Evolutionary conservation across 176 grass and related monocot genomes (phyloP).

Genomic region (Melocanna baccifera): DNA sequence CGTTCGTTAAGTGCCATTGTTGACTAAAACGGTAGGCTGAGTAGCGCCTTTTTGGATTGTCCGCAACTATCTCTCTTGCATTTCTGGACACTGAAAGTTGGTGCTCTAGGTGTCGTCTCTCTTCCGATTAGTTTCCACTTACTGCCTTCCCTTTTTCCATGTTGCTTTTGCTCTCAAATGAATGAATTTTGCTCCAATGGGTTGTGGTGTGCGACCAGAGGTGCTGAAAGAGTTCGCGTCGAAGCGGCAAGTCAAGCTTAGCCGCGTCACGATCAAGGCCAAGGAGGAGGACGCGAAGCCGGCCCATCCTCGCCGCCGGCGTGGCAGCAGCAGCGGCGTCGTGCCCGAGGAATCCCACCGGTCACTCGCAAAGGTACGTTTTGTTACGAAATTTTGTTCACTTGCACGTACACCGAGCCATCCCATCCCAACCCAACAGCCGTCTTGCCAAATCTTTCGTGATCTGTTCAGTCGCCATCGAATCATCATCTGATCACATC

Average conservation of each 20-base stretch:
- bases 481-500: not conserved
- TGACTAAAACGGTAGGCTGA: not conserved
- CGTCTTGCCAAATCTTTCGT: not conserved
- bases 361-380: slow-evolving; percentile 39
- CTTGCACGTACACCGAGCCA: not conserved
- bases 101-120: not conserved
- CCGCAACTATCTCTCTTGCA: not conserved
- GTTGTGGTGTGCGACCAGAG: slow-evolving; percentile 29
- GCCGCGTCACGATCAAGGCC: slow-evolving; percentile 51
- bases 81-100: not conserved
- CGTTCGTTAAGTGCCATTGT: slow-evolving; percentile 12
- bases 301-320: slow-evolving; percentile 32
- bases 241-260: slow-evolving; percentile 77
- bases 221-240: slow-evolving; percentile 79
- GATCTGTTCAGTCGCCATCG: not conserved
- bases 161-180: not conserved
- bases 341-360: slow-evolving; percentile 28
- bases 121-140: not conserved
- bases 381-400: not conserved
- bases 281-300: slow-evolving; percentile 46
- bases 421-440: not conserved
- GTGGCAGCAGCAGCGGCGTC: not conserved
- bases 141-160: not conserved
- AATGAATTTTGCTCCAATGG: not conserved
- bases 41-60: not conserved